Conservation (phyloP, 371 early-diverging fungal species). For the Zopfochytrium polystomum region DNA sequence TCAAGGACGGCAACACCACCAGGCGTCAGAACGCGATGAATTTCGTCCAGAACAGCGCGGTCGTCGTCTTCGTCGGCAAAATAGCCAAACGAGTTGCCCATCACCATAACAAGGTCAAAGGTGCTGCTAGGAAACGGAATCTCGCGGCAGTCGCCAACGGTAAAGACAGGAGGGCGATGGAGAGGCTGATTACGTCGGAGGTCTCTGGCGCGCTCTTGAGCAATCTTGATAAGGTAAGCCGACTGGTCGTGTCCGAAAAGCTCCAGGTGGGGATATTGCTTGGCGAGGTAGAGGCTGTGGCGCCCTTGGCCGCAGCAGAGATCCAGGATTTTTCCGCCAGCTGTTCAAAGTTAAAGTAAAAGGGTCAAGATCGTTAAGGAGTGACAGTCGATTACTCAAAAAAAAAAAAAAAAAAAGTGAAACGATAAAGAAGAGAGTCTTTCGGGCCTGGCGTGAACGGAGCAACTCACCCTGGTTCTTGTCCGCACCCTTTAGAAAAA, state of each 20-base stretch:
- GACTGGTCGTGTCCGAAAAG: conserved; percentile 60
- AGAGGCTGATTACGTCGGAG: conserved; percentile 13
- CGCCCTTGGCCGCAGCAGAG: conserved; percentile 67
- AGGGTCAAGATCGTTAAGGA: neutral
- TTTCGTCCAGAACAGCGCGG: conserved; percentile 45
- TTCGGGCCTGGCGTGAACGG: too few relatives aligned
- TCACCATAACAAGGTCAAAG: conserved; percentile 56
- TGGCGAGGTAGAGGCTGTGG: conserved; percentile 50
- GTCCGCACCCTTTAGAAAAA: conserved; percentile 30
- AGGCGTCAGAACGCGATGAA: conserved; percentile 45
- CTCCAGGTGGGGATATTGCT: conserved; percentile 48
- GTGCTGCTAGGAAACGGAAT: conserved; percentile 46
- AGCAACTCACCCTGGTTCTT: conserved; percentile 3
- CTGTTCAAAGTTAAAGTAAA: conserved; percentile 1
- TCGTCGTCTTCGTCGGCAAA: conserved; percentile 48
- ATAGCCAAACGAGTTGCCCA: conserved; percentile 67
- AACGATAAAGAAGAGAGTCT: neutral
- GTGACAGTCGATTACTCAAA: neutral
- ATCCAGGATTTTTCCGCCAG: conserved; percentile 44
- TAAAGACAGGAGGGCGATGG: conserved; percentile 34
- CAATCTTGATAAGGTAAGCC: conserved; percentile 52
- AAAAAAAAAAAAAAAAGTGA: conserved; percentile 1
- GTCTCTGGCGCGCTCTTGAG: conserved; percentile 42
- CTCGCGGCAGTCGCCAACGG: conserved; percentile 61
- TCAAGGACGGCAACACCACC: conserved; percentile 55